Conservation (phyloP, 1,284 basidiomycete genomes). For the Xanthoconium separans region DNA sequence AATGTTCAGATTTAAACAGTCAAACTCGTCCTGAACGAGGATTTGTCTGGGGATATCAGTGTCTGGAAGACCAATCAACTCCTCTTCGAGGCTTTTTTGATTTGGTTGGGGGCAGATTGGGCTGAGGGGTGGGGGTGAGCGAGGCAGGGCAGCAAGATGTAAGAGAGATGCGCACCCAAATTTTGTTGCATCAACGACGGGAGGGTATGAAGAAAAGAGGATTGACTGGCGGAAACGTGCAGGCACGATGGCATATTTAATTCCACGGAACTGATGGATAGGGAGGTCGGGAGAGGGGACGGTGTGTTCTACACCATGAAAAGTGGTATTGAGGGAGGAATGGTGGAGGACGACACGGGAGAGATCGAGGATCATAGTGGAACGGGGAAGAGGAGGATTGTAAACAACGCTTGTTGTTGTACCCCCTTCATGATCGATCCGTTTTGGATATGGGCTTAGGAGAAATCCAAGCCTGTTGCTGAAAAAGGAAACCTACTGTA, state of each 20-base stretch:
- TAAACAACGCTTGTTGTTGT: constrained; percentile 4
- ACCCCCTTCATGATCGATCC: constrained; percentile 25
- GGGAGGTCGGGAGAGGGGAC: constrained; percentile 52
- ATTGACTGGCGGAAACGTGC: constrained; percentile 71
- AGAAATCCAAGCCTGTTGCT: constrained; percentile 24
- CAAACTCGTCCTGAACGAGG: constrained; percentile 68
- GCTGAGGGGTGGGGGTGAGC: constrained; percentile 35
- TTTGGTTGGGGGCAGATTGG: constrained; percentile 72
- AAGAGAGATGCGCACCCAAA: constrained; percentile 50
- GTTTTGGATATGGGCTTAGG: constrained; percentile 10
- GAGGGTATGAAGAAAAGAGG: constrained; percentile 54
- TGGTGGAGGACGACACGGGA: constrained; percentile 43
- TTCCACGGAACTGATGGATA: constrained; percentile 71
- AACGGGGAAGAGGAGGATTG: neutral
- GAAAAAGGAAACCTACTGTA: constrained; percentile 21
- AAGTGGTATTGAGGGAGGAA: constrained; percentile 55
- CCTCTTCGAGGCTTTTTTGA: constrained; percentile 51
- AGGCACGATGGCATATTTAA: constrained; percentile 73
- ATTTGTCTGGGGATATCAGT: constrained; percentile 52
- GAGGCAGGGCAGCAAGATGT: neutral
- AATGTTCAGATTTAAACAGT: constrained; percentile 75
- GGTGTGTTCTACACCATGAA: constrained; percentile 60
- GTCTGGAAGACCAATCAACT: constrained; percentile 58
- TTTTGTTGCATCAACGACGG: constrained; percentile 57
- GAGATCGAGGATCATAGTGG: constrained; percentile 29